These are phyloP conservation scores for Physcomitrellopsis africana DNA, from an alignment of 225 moss, liverwort and hornwort genomes.

Conservation along the genomic window DNA sequence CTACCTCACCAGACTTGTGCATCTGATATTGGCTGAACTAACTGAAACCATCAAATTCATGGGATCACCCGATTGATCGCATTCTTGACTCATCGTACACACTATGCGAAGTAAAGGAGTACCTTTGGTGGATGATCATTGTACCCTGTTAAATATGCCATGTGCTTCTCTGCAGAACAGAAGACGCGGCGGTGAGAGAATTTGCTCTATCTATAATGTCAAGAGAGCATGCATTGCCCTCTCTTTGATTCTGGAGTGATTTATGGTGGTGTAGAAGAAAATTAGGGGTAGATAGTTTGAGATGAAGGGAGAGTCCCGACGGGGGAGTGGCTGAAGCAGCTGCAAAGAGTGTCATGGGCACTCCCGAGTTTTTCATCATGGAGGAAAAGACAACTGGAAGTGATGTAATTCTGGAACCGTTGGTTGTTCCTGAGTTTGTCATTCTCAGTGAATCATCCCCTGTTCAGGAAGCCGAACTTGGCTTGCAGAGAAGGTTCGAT, in stretches of 20 bases:
- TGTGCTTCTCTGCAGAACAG: background rate
- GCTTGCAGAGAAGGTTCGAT: slow-evolving; percentile 33
- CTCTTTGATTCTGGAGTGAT: background rate
- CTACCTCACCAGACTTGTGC: background rate
- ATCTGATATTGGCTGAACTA: background rate
- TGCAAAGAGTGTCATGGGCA: background rate
- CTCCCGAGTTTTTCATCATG: slow-evolving; percentile 19
- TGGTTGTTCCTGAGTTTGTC: slow-evolving; percentile 21
- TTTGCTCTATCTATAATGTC: background rate
- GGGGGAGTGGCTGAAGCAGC: background rate
- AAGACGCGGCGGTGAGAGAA: background rate
- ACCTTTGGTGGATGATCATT: background rate
- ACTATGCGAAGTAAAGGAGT: background rate
- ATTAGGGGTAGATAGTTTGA: background rate
- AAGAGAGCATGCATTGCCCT: background rate
- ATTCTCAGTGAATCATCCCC: background rate
- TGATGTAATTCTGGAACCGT: slow-evolving; percentile 1
- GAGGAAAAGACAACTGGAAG: background rate
- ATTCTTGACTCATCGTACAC: background rate
- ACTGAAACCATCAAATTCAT: background rate
- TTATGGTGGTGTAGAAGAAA: background rate
- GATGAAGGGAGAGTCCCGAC: background rate
- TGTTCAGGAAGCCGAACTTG: slow-evolving; percentile 28
- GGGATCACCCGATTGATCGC: too few relatives aligned
- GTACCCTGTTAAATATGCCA: background rate